These are phyloP conservation scores for Prunus mongolica DNA, from an alignment of 306 rosid genomes.

Conservation along the genomic window DNA sequence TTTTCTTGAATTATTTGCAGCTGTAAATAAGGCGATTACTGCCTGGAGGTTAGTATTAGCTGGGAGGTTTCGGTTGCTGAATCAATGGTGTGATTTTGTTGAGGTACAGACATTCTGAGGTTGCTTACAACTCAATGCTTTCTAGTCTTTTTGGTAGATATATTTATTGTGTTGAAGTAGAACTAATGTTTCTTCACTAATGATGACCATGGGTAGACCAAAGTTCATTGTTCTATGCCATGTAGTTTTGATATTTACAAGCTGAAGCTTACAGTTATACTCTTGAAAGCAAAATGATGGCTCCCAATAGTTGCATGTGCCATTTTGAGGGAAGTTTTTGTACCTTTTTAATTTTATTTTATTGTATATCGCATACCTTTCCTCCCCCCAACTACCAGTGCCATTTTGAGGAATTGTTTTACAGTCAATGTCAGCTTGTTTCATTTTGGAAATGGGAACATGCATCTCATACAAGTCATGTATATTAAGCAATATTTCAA, in stretches of 20 bases:
- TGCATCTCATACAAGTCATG: background rate
- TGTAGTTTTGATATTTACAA: background rate
- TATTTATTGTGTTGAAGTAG: too few species aligned
- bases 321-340: background rate
- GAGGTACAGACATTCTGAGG: slow-evolving; percentile 54
- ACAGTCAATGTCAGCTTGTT: background rate
- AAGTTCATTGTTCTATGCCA: background rate
- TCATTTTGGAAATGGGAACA: background rate
- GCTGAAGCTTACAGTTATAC: background rate
- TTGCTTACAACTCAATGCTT: slow-evolving; percentile 8
- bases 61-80: slow-evolving; percentile 78
- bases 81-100: slow-evolving; percentile 90
- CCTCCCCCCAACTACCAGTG: background rate
- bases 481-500: background rate
- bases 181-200: background rate
- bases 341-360: background rate
- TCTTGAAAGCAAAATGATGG: background rate
- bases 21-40: slow-evolving; percentile 68
- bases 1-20: slow-evolving; percentile 41
- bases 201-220: background rate
- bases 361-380: background rate
- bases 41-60: slow-evolving; percentile 87
- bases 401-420: background rate
- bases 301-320: background rate
- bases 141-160: background rate